These are phyloP conservation scores for Ascochyta pisi DNA, from an alignment of 2,329 filamentous ascomycete species.

Conservation along the genomic window DNA sequence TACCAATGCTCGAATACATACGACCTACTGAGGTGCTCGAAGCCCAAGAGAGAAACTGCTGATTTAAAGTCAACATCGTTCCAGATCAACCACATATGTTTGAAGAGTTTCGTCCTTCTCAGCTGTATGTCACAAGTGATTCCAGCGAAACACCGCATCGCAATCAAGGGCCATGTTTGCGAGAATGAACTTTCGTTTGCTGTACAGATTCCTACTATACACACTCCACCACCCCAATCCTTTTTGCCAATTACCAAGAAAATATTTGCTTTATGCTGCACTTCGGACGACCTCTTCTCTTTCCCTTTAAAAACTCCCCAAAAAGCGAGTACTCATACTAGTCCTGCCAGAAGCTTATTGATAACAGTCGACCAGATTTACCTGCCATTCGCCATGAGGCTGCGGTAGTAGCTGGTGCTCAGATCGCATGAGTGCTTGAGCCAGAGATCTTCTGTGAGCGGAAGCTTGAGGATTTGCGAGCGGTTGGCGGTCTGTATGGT, in stretches of 20 bases:
- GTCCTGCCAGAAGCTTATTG: background rate
- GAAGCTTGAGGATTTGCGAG: conserved; percentile 63
- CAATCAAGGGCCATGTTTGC: background rate
- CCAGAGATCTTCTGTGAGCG: conserved; percentile 75
- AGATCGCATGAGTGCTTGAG: conserved; percentile 74
- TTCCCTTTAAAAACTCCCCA: background rate
- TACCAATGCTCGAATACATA: background rate
- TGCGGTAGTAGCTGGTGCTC: conserved; percentile 71
- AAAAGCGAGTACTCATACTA: background rate
- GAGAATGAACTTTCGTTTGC: background rate
- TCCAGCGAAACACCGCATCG: no score
- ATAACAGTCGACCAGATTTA: background rate
- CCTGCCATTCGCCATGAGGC: conserved; percentile 49
- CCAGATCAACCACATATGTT: no score
- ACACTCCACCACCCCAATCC: background rate
- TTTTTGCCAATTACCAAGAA: background rate
- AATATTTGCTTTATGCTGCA: background rate
- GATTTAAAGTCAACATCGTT: no score
- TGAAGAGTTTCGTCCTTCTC: no score
- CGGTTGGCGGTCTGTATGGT: conserved; percentile 36
- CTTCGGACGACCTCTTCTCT: background rate
- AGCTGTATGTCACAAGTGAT: no score
- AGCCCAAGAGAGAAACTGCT: no score
- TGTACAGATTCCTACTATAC: conserved; percentile 20
- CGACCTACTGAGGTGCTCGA: no score